Percentiles rank a stretch among this genome's conserved stretches.
Evolutionary conservation across 2,329 filamentous ascomycete genomes (phyloP).

Genomic region (Ascochyta pisi): DNA sequence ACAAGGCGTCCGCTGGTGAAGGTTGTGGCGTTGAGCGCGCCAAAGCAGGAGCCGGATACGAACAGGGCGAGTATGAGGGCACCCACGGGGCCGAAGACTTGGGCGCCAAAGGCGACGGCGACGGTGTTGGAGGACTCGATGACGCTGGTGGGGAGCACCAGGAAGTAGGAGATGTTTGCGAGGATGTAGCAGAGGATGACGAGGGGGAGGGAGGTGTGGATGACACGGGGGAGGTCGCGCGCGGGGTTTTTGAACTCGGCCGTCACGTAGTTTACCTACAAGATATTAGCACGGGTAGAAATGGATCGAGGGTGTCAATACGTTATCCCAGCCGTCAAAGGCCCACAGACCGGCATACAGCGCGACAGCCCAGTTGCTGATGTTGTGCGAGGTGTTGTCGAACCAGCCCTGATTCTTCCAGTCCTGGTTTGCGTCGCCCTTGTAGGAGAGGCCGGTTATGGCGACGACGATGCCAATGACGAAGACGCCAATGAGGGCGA

Average conservation of each 20-base stretch:
- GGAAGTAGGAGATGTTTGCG: constrained; percentile 91
- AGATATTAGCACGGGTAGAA: constrained; percentile 23
- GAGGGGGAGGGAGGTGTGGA: constrained; percentile 94
- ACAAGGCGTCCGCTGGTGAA: constrained; percentile 93
- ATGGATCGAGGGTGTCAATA: constrained; percentile 47
- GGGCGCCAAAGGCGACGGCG: constrained; percentile 89
- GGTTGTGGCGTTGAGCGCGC: constrained; percentile 89
- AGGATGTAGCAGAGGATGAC: constrained; percentile 91
- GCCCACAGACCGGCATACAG: constrained; percentile 97
- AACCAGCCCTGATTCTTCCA: constrained; percentile 94
- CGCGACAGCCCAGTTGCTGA: constrained; percentile 89
- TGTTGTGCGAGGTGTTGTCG: constrained; percentile 77
- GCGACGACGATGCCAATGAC: constrained; percentile 90
- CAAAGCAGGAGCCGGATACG: constrained; percentile 91
- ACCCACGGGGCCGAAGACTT: constrained; percentile 86
- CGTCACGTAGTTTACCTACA: constrained; percentile 92
- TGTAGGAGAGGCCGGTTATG: constrained; percentile 78
- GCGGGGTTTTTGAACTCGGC: constrained; percentile 93
- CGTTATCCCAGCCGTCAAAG: constrained; percentile 98
- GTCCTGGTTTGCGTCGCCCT: constrained; percentile 76
- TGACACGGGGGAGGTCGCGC: constrained; percentile 89
- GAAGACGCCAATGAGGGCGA: constrained; percentile 85
- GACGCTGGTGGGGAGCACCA: constrained; percentile 80
- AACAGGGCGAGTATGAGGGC: constrained; percentile 85
- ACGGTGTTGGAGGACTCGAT: constrained; percentile 93